phyloP scores from a whole-genome alignment of 148 eudicot species.

The Amaranthus cruentus region DNA sequence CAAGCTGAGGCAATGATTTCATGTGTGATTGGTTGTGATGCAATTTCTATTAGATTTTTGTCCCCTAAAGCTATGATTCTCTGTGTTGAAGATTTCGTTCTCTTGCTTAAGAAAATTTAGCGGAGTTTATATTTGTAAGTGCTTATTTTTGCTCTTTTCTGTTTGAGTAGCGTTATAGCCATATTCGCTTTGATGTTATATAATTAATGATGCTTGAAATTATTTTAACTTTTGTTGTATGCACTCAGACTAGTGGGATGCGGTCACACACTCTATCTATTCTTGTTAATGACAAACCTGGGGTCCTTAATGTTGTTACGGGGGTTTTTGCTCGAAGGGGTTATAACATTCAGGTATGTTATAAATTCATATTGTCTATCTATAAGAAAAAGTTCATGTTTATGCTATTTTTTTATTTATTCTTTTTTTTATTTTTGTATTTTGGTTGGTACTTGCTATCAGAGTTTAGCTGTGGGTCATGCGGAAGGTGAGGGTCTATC shows the following conservation, averaged over 20 bases:
- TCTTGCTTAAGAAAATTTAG: too few species aligned
- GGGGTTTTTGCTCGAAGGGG: slow-evolving; percentile 88
- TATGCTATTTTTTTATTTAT: too few species aligned
- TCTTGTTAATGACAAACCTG: slow-evolving; percentile 44
- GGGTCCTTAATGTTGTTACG: slow-evolving; percentile 68
- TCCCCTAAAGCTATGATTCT: too few species aligned
- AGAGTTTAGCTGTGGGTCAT: slow-evolving; percentile 87
- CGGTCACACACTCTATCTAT: slow-evolving; percentile 44
- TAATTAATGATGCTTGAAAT: not conserved
- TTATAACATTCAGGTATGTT: slow-evolving; percentile 71
- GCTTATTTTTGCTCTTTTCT: too few species aligned
- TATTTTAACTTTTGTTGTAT: slow-evolving; percentile 18
- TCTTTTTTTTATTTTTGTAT: not conserved
- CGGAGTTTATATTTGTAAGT: too few species aligned
- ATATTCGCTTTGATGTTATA: not conserved
- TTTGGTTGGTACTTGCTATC: slow-evolving; percentile 22
- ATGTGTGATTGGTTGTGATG: too few species aligned
- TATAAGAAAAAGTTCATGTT: not conserved
- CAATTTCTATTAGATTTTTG: too few species aligned
- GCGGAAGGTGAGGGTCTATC: slow-evolving; percentile 42
- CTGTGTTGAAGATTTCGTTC: too few species aligned
- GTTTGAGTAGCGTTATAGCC: not conserved
- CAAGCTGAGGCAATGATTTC: too few species aligned
- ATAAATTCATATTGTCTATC: not conserved
- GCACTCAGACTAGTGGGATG: slow-evolving; percentile 37